phyloP scores from a whole-genome alignment of 495 filamentous ascomycete species.

The Astrocystis sublimbata region DNA sequence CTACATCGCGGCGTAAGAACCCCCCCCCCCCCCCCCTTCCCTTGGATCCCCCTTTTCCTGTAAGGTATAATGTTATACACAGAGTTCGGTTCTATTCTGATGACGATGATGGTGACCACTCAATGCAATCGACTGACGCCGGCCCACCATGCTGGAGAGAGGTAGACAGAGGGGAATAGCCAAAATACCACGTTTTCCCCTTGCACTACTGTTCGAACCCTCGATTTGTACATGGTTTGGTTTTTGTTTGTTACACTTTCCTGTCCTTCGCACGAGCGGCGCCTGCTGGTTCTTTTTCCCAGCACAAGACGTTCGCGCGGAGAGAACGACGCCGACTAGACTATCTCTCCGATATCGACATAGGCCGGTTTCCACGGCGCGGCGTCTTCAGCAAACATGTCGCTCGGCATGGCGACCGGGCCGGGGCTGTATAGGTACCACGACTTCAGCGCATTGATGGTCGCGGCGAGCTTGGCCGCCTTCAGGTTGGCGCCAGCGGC shows the following conservation, averaged over 20 bases:
- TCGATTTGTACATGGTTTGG: constrained; percentile 8
- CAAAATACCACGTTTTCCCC: neutral
- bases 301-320: neutral
- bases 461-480: constrained; percentile 74
- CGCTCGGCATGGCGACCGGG: constrained; percentile 71
- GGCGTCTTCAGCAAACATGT: constrained; percentile 64
- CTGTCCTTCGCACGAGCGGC: constrained; percentile 9
- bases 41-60: neutral
- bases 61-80: constrained; percentile 20
- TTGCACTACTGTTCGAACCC: neutral
- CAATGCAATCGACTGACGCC: neutral
- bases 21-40: neutral
- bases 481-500: constrained; percentile 72
- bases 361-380: constrained; percentile 76
- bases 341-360: constrained; percentile 87
- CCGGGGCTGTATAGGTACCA: constrained; percentile 95
- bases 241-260: constrained; percentile 9
- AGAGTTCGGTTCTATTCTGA: constrained; percentile 6
- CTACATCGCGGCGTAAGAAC: constrained; percentile 14
- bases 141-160: constrained; percentile 1
- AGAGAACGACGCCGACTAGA: constrained; percentile 56
- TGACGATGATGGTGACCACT: too few species aligned
- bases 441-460: constrained; percentile 79
- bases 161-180: neutral
- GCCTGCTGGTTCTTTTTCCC: neutral